Percentiles rank a stretch among this genome's conserved stretches.
phyloP scores from a whole-genome alignment of 352 stramenopile genomes.

The Globisporangium abappressorium region DNA sequence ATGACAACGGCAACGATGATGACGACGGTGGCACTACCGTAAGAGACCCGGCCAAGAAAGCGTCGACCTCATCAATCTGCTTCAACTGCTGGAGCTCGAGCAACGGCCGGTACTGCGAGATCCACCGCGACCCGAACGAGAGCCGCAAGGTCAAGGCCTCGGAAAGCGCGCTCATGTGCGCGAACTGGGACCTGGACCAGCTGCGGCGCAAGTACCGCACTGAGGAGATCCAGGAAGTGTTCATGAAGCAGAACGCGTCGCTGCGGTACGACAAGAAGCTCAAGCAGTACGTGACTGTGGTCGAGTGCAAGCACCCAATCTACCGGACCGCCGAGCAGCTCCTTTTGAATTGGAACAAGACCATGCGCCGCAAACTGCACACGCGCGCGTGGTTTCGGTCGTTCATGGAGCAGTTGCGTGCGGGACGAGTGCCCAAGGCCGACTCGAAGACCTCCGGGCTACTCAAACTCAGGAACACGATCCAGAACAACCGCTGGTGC shows the following conservation, averaged over 20 bases:
- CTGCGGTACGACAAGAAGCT: conserved; percentile 85
- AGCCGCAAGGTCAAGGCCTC: conserved; percentile 45
- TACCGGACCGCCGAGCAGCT: conserved; percentile 78
- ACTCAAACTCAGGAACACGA: conserved; percentile 83
- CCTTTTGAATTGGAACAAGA: conserved; percentile 79
- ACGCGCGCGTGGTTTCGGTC: conserved; percentile 85
- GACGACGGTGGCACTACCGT: background rate
- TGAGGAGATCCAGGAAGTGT: conserved; percentile 93
- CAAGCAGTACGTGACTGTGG: conserved; percentile 87
- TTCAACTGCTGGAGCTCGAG: conserved; percentile 95
- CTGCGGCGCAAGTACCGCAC: conserved; percentile 81
- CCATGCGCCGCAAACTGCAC: conserved; percentile 81
- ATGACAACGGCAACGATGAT: background rate
- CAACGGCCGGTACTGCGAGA: conserved; percentile 76
- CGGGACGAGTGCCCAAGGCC: conserved; percentile 47
- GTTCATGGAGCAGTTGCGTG: conserved; percentile 86
- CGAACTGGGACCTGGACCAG: conserved; percentile 90
- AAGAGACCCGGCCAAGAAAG: background rate
- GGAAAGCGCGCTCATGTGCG: conserved; percentile 88
- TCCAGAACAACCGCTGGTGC: conserved; percentile 75
- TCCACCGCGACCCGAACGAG: conserved; percentile 46
- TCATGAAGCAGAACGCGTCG: conserved; percentile 83
- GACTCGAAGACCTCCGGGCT: conserved; percentile 44
- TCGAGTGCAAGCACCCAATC: conserved; percentile 90
- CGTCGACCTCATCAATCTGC: conserved; percentile 38